Conservation (phyloP, 208 protist genomes). For the Leptomonas pyrrhocoris region DNA sequence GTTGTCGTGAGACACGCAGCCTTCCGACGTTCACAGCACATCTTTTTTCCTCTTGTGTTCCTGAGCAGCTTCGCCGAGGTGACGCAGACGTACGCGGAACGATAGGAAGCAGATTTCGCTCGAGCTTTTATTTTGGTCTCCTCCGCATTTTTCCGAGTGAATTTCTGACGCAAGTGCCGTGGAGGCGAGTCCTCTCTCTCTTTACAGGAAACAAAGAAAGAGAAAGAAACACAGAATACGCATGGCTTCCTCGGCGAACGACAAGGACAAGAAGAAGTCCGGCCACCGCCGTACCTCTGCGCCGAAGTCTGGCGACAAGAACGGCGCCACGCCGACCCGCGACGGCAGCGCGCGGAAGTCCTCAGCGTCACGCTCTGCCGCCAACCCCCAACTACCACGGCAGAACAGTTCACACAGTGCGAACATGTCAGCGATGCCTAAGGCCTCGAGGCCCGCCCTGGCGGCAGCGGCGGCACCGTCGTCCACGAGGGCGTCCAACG, state of each 20-base stretch:
- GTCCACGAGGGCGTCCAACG: background rate
- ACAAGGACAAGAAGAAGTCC: constrained; percentile 16
- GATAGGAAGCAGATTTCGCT: too few species aligned
- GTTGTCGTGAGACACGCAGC: too few species aligned
- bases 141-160: too few species aligned
- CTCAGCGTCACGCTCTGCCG: background rate
- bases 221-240: background rate
- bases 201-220: background rate
- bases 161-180: too few species aligned
- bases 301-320: constrained; percentile 13
- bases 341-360: constrained; percentile 7
- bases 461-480: background rate
- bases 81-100: too few species aligned
- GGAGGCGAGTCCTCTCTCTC: too few species aligned
- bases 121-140: too few species aligned
- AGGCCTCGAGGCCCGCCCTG: background rate
- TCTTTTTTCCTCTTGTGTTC: background rate
- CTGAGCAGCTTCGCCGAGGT: background rate
- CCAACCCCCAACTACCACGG: constrained; percentile 4
- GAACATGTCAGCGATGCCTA: constrained; percentile 4
- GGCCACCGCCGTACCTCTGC: constrained; percentile 28
- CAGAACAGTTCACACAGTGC: constrained; percentile 2
- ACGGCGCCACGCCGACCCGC: background rate
- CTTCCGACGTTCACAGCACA: background rate
- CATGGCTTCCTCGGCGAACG: constrained; percentile 20